Percentiles rank a stretch among this genome's conserved stretches.
These are phyloP conservation scores for Agaricus blazei DNA, from an alignment of 768 basidiomycete species.

Conservation along the genomic window DNA sequence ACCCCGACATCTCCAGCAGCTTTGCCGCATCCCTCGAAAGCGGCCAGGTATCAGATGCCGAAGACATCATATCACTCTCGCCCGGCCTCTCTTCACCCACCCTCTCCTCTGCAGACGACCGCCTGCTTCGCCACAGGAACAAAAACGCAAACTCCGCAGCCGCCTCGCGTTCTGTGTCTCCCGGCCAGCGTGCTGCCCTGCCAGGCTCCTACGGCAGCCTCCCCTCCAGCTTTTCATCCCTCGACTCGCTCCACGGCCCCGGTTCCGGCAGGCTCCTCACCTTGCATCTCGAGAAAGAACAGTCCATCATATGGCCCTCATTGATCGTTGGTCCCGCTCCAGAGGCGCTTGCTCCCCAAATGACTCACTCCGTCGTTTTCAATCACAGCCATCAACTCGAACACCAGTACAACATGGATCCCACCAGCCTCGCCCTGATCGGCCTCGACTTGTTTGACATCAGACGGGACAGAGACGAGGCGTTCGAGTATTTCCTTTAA, in stretches of 20 bases:
- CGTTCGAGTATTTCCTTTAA: conserved; percentile 78
- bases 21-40: conserved; percentile 81
- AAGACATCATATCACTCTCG: conserved; percentile 51
- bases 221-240: conserved; percentile 72
- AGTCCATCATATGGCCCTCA: conserved; percentile 79
- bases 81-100: conserved; percentile 60
- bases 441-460: conserved; percentile 73
- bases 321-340: conserved; percentile 74
- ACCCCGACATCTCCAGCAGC: conserved; percentile 79
- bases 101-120: conserved; percentile 55
- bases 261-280: conserved; percentile 68
- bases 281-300: conserved; percentile 74
- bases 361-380: conserved; percentile 48
- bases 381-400: conserved; percentile 48
- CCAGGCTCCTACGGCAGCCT: conserved; percentile 27
- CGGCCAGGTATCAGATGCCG: conserved; percentile 64
- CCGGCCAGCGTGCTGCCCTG: conserved; percentile 26
- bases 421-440: conserved; percentile 71
- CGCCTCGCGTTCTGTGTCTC: conserved; percentile 52
- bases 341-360: conserved; percentile 48
- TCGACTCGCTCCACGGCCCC: conserved; percentile 62
- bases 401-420: conserved; percentile 78
- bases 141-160: conserved; percentile 21
- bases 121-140: conserved; percentile 14
- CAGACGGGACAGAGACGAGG: conserved; percentile 67